Evolutionary conservation across 1,284 basidiomycete species (phyloP), one percentile per base, ranked within the genome.

Genomic region (Sporisorium iseilematis-ciliati): DNA sequence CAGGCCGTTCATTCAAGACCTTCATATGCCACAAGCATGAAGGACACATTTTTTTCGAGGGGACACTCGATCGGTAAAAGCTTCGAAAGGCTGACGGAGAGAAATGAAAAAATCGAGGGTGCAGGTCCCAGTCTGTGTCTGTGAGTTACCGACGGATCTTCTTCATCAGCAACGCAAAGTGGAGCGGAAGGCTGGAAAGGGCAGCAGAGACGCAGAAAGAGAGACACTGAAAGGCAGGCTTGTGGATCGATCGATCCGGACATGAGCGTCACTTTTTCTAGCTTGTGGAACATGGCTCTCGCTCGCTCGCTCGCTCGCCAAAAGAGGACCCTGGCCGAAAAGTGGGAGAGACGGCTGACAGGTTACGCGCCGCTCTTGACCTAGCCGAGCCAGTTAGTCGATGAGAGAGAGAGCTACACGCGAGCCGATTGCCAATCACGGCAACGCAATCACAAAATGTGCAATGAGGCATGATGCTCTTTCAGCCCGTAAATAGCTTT

Each of bases 161-260:
- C 31, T 38, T 51, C 20, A 38, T 35, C 49, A 12, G 10, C n/a
- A n/a, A 35, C 4, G 4, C 33, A n/a, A 51, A 33, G 29, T 21
- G 14, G 49, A 21, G 49, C 16, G 31, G 18, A 10, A 35, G 49
- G 12, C 14, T 38, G 7, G 10, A n/a, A 29, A 26, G 18, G 14
- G 46, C 41, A 20, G 18, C 41, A 20, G 46, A 12, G 25, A 46
- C 0, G 31, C 26, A 49, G 48, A 49, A 16, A 31, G 7, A 10
- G 16, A 48, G 46, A 38, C 14, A 38, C 33, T 11, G 33, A 38
- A 18, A 29, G 29, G n/a, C n/a, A 16, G 29, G 48, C 57, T 51
- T 53, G 33, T 60, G 42, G 51, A 60, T 48, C 58, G 58, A 46
- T 53, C 50, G 58, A 60, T 52, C 49, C 23, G 43, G 49, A 46